Percentiles rank a stretch among this genome's conserved stretches.
Evolutionary conservation across 164 flowering plant genomes (phyloP).

Genomic region (Stephania yunnanensis): DNA sequence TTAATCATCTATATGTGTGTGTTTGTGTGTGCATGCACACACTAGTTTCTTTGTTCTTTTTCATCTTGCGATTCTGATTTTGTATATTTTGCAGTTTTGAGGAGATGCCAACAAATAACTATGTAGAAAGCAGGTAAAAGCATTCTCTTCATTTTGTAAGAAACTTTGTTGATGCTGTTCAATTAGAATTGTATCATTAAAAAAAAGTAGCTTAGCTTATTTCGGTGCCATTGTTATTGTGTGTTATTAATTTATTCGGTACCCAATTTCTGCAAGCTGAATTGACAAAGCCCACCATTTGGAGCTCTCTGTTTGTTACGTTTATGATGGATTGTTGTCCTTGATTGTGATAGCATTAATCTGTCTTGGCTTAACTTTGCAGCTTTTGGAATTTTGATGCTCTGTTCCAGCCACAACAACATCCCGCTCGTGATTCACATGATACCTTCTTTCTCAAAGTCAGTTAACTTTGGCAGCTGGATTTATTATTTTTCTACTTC

Average conservation of each 20-base stretch:
- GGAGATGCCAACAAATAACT: slow-evolving; percentile 97
- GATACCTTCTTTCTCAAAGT: slow-evolving; percentile 91
- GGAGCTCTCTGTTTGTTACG: neutral
- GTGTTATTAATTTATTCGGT: neutral
- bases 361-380: slow-evolving; percentile 15
- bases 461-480: neutral
- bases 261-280: neutral
- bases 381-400: slow-evolving; percentile 99
- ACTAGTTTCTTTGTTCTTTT: no score
- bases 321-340: neutral
- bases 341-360: neutral
- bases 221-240: neutral
- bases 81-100: slow-evolving; percentile 75
- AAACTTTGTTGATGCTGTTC: neutral
- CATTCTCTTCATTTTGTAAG: neutral
- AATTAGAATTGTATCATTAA: neutral
- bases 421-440: slow-evolving; percentile 99
- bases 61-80: neutral
- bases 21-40: neutral
- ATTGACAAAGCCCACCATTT: neutral
- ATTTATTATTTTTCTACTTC: neutral
- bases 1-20: neutral
- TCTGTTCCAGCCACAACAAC: slow-evolving; percentile 97
- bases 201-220: neutral
- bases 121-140: slow-evolving; percentile 82